Base-by-base conservation (phyloP, 495 filamentous ascomycete genomes). In the Ramalina intermedia region DNA sequence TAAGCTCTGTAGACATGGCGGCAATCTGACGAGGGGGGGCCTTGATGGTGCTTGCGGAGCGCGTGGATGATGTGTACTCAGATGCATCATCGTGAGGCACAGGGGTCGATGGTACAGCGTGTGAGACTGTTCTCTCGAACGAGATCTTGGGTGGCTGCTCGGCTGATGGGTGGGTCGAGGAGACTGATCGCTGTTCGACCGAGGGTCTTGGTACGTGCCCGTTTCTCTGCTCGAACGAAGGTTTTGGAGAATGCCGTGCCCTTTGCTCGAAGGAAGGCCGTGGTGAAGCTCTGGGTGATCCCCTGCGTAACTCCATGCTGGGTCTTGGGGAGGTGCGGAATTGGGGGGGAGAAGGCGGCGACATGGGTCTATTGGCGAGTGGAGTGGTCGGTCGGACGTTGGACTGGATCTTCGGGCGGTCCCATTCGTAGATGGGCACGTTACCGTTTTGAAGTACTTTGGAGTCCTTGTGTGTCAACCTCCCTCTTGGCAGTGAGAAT, bases 401-500 rank as follows among this genome's bases (percentile, higher is more conserved):
- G 47, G 65, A 73, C 39, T 74, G 68, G 33, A 69, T 68, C 24
- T 67, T 49, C 43, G 74, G 74, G 45, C 78, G 68, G 43, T 83
- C 72, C 75, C 79, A 81, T 51, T 72, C 75, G 55, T 69, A 79
- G 61, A 66, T 71, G 41, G 64, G 77, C 45, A 76, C 72, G 51
- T 78, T 71, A 16, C 74, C 64, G 36, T 83, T 80, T 16, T 74
- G 72, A 43, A 82, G 76, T 13, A 81, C 68, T 24, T 77, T 64
- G 1, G 85, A 87, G 47, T 84, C 73, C 39, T 82, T 73, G 29
- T 89, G 78, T 33, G 93, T 58, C 37, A 71, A 69, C 50, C 87
- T 82, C 5, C 89, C 90, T 24, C 91, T 80, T 1, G 87, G 90
- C 33, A 96, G 69, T 0, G 78, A 68, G 59, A 84, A 95, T 52